A percentile compares a stretch with the other conserved stretches of the same genome.
Evolutionary conservation across 805 yeast genomes (phyloP).

Genomic region (Myxozyma monticola): DNA sequence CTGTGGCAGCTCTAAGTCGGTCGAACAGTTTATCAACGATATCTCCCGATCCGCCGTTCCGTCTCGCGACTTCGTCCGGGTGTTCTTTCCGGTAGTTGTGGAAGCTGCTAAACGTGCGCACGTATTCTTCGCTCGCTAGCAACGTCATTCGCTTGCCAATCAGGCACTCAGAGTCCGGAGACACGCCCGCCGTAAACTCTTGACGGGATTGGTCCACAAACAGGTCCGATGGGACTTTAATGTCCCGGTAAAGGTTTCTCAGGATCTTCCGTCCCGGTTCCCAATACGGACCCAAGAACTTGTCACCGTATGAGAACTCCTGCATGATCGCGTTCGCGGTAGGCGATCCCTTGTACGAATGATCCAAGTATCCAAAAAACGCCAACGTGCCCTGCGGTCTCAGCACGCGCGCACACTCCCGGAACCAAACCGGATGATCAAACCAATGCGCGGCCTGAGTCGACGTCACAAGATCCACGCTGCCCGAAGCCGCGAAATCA

Average conservation of each 20-base stretch:
- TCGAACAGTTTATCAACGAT: slow-evolving; percentile 51
- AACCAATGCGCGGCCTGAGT: slow-evolving; percentile 92
- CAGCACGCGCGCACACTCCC: slow-evolving; percentile 51
- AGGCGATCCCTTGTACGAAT: slow-evolving; percentile 54
- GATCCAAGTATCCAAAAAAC: slow-evolving; percentile 79
- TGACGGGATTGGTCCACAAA: slow-evolving; percentile 45
- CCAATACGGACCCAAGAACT: slow-evolving; percentile 63
- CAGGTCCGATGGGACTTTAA: slow-evolving; percentile 45
- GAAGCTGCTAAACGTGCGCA: slow-evolving; percentile 70
- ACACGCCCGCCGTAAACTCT: slow-evolving; percentile 15
- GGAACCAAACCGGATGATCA: slow-evolving; percentile 54
- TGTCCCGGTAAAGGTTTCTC: slow-evolving; percentile 46
- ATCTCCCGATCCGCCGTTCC: slow-evolving; percentile 39
- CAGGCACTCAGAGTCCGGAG: slow-evolving; percentile 40
- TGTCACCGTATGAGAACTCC: slow-evolving; percentile 53
- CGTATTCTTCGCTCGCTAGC: slow-evolving; percentile 51
- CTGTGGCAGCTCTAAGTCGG: slow-evolving; percentile 46
- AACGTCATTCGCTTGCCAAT: slow-evolving; percentile 42
- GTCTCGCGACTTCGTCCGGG: slow-evolving; percentile 36
- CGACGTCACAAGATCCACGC: slow-evolving; percentile 68
- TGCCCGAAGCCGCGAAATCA: slow-evolving; percentile 29
- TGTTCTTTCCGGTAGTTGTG: slow-evolving; percentile 57
- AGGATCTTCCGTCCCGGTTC: slow-evolving; percentile 72
- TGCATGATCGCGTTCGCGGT: slow-evolving; percentile 55
- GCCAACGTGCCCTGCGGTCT: slow-evolving; percentile 68